Conservation (phyloP, 108 stramenopile genomes). For the Pseudonitzschia multiseries region DNA sequence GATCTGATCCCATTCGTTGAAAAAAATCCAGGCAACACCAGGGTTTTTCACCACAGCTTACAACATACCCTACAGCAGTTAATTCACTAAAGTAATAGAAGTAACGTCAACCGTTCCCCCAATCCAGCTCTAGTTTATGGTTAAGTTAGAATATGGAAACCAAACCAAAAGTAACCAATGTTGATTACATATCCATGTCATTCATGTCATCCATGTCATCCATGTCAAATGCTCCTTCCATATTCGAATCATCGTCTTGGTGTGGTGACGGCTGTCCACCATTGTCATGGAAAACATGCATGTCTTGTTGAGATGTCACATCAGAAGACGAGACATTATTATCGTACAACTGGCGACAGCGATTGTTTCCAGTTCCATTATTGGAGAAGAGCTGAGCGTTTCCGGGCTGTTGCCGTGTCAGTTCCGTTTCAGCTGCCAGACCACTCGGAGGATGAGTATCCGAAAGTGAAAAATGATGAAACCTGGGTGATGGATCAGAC, state of each 20-base stretch:
- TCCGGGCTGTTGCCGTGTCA: background rate
- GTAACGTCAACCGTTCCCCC: no score
- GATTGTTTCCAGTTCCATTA: background rate
- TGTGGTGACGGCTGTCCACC: background rate
- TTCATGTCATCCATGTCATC: no score
- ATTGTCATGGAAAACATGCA: background rate
- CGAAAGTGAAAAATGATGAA: constrained; percentile 11
- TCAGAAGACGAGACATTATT: background rate
- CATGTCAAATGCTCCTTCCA: constrained; percentile 35
- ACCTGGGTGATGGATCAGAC: constrained; percentile 36
- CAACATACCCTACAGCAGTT: no score
- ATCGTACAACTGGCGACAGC: background rate
- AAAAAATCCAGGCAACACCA: no score
- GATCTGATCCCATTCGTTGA: no score
- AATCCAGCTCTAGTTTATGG: no score
- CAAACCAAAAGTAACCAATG: background rate
- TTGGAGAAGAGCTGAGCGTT: background rate
- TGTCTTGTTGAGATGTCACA: background rate
- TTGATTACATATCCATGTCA: constrained; percentile 35
- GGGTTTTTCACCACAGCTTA: no score
- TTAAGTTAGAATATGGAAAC: no score
- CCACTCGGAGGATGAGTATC: background rate
- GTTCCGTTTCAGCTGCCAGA: background rate
- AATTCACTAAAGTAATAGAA: no score
- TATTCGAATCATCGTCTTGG: constrained; percentile 22